phyloP scores from a whole-genome alignment of 1,139 yeast genomes.

The Pichia terricola region DNA sequence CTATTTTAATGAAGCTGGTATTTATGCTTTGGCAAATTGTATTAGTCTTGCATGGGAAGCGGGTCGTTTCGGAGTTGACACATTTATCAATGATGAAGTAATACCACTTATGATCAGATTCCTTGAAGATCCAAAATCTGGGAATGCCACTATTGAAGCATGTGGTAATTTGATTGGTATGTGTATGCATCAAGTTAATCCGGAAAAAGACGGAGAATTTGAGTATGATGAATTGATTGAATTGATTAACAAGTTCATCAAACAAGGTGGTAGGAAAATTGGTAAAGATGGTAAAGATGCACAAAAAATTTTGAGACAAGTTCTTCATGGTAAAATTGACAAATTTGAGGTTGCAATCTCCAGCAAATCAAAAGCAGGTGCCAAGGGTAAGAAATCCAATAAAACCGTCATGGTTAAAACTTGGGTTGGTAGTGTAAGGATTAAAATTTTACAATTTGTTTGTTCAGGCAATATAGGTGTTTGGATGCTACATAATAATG shows the following conservation, averaged over 20 bases:
- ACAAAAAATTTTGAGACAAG: slow-evolving; percentile 56
- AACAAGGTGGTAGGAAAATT: slow-evolving; percentile 45
- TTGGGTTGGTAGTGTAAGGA: background rate
- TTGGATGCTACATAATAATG: background rate
- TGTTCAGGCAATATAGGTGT: background rate
- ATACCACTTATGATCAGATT: background rate
- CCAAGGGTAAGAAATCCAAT: slow-evolving; percentile 44
- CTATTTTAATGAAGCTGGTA: slow-evolving; percentile 23
- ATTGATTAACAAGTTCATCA: slow-evolving; percentile 27
- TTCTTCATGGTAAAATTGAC: slow-evolving; percentile 35
- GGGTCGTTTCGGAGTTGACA: slow-evolving; percentile 15
- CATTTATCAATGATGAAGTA: slow-evolving; percentile 25
- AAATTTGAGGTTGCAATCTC: slow-evolving; percentile 13
- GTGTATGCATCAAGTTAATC: no score
- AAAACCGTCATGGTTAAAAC: background rate
- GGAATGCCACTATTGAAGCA: no score
- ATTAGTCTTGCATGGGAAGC: slow-evolving; percentile 26
- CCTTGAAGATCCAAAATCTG: no score
- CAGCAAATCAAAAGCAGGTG: background rate
- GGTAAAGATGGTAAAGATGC: slow-evolving; percentile 56
- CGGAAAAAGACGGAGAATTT: background rate
- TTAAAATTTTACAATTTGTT: background rate
- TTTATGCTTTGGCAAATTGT: background rate
- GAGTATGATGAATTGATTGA: background rate
- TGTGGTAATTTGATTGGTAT: no score